Base-by-base conservation (phyloP, 2,329 filamentous ascomycete genomes). In the Claviceps monticola region DNA sequence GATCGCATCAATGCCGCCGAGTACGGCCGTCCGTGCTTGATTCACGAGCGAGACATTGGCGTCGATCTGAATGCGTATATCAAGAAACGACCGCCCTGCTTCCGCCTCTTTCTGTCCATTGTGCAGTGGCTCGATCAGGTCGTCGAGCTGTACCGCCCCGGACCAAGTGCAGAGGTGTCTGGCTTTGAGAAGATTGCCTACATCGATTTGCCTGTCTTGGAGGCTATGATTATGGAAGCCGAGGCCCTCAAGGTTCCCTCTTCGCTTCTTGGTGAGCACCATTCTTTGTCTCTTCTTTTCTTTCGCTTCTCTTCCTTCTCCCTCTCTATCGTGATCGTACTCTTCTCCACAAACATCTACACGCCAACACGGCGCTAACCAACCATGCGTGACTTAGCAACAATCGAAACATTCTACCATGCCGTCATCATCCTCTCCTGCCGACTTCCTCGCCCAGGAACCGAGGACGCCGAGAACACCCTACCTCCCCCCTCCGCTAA, bases 321-420 rank as follows among this genome's bases (percentile, higher is more conserved):
- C 44, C 3, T 17, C 34, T 9, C 29, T 34, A 11, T 11, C 9
- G 11, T 34, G 29, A 11, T 34, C 9, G 11, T 34, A 34, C 29
- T 34, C 29, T 34, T 34, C 29, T 11, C 11, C 29, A 34, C 29
- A 34, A 11, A 34, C 3, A 34, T 34, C 9, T 34, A 9, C 29
- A 34, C 29, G 29, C 1, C 29, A 34, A 34, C 29, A 11, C 9
- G 29, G 9, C 29, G 8, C 29, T 34, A 4, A 34, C 9, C 23
- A 39, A 29, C 16, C 4, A 2, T 26, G 3, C 34, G 8, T 9
- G 38, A 17, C 13, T 5, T 39, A 80, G 78, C 73, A 7, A 82
- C 80, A 0, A 71, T 83, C 6, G 80, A 83, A 56, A 73, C 77
- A 1, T 74, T 84, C 16, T 84, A 84, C 57, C 79, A 83, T 57